These are phyloP conservation scores for Cucurbita argyrosperma DNA, from an alignment of 306 rosid species.

Conservation along the genomic window DNA sequence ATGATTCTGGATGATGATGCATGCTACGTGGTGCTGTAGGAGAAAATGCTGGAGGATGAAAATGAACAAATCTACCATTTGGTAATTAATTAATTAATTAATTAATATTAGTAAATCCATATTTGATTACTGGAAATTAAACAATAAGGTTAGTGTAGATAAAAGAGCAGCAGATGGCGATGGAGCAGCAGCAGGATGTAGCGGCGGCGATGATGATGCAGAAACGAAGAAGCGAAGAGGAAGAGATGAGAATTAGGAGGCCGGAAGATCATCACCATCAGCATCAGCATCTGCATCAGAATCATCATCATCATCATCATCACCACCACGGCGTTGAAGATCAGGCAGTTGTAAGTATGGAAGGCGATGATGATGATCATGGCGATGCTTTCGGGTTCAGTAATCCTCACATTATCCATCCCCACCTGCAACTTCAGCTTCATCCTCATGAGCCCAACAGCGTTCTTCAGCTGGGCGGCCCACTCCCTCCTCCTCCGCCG, in stretches of 20 bases:
- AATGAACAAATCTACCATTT: constrained; percentile 33
- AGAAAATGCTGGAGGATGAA: constrained; percentile 41
- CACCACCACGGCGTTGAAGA: too few species aligned
- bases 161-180: constrained; percentile 28
- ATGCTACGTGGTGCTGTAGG: constrained; percentile 13
- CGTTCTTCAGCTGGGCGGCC: constrained; percentile 23
- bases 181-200: constrained; percentile 19
- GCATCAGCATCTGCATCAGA: too few species aligned
- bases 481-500: neutral
- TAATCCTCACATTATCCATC: neutral
- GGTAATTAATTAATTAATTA: constrained; percentile 12
- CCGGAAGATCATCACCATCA: neutral
- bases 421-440: neutral
- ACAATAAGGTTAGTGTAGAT: constrained; percentile 5
- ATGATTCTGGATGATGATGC: neutral
- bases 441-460: constrained; percentile 10
- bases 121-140: neutral
- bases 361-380: neutral
- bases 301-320: too few species aligned
- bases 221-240: constrained; percentile 4
- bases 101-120: too few species aligned
- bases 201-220: constrained; percentile 16
- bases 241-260: neutral
- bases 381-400: too few species aligned
- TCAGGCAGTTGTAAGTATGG: neutral